Percentiles rank a stretch among this genome's conserved stretches.
phyloP scores from a whole-genome alignment of 164 flowering plant species.

The Hamamelis virginiana region DNA sequence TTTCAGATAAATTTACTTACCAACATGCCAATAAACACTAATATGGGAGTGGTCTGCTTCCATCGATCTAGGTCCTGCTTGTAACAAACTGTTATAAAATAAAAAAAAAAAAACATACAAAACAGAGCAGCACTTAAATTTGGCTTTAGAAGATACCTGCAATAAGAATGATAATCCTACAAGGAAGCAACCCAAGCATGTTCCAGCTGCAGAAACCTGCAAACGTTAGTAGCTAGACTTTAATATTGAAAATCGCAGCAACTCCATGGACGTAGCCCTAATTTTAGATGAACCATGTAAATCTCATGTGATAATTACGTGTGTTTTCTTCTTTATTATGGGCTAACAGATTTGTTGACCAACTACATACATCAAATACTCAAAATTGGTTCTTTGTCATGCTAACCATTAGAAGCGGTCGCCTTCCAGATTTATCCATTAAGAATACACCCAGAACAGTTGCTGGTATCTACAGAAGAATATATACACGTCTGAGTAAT shows the following conservation, averaged over 20 bases:
- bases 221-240: constrained; percentile 1
- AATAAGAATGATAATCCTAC: constrained; percentile 32
- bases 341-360: neutral
- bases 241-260: too few relatives aligned
- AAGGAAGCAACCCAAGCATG: constrained; percentile 28
- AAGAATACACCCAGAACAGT: neutral
- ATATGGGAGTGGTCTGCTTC: constrained; percentile 9
- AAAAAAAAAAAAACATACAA: too few relatives aligned
- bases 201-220: constrained; percentile 38
- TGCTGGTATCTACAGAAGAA: too few relatives aligned
- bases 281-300: too few relatives aligned
- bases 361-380: neutral
- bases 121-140: neutral
- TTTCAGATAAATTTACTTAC: neutral
- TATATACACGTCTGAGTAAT: too few relatives aligned
- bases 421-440: constrained; percentile 14
- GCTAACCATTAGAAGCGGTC: constrained; percentile 10
- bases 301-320: too few relatives aligned
- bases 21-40: constrained; percentile 10
- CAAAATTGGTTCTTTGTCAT: neutral
- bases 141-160: constrained; percentile 23
- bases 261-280: too few relatives aligned
- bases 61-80: constrained; percentile 4
- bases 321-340: too few relatives aligned
- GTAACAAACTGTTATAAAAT: neutral